Evolutionary conservation across 108 stramenopile genomes (phyloP).

Genomic region (Nitzschia palea): DNA sequence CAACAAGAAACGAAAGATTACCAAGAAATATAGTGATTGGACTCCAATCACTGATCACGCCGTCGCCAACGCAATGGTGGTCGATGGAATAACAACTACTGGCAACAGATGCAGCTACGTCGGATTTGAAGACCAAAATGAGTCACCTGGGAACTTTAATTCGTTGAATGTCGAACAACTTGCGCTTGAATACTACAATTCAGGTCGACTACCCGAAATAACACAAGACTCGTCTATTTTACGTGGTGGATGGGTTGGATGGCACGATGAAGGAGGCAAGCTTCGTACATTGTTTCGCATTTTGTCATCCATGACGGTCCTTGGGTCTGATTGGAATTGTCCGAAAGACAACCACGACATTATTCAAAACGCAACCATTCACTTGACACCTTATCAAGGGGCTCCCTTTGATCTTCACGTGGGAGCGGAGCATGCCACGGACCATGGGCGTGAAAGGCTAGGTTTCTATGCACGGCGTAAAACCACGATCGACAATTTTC

Average conservation of each 20-base stretch:
- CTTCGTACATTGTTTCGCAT: constrained; percentile 77
- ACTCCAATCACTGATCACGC: constrained; percentile 63
- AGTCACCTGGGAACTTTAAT: constrained; percentile 11
- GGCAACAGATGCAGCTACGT: constrained; percentile 74
- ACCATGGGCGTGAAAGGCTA: neutral
- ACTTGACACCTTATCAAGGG: constrained; percentile 76
- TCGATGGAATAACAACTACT: constrained; percentile 18
- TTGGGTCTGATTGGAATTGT: constrained; percentile 48
- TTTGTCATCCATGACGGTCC: constrained; percentile 38
- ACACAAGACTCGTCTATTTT: constrained; percentile 2
- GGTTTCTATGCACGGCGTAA: constrained; percentile 61
- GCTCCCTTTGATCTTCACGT: constrained; percentile 86
- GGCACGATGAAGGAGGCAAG: constrained; percentile 82
- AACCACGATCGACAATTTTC: constrained; percentile 47
- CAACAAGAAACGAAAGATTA: neutral
- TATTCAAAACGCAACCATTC: constrained; percentile 39
- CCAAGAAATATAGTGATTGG: constrained; percentile 64
- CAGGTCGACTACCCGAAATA: constrained; percentile 57
- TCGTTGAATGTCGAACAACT: constrained; percentile 84
- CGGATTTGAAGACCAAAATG: constrained; percentile 63
- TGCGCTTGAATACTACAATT: constrained; percentile 72
- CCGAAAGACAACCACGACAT: neutral
- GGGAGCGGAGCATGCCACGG: constrained; percentile 27
- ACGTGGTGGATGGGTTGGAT: constrained; percentile 70
- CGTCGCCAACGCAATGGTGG: constrained; percentile 63